Evolutionary conservation across 108 stramenopile species (phyloP).

Genomic region (Skeletonema menzelii): DNA sequence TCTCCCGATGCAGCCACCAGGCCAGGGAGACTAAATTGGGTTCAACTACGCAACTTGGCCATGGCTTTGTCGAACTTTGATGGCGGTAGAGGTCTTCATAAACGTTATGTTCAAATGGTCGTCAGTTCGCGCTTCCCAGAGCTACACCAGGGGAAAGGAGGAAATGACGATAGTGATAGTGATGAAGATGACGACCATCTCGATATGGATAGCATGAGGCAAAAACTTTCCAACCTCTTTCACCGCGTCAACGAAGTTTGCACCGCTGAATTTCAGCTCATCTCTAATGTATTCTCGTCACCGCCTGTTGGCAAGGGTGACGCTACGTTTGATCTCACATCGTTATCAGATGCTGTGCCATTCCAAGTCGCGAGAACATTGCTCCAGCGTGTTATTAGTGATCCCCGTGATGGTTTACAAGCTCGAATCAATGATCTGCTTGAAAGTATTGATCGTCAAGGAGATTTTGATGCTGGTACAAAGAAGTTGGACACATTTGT

Average conservation of each 20-base stretch:
- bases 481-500: constrained; percentile 90
- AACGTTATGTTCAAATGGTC: constrained; percentile 79
- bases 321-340: constrained; percentile 43
- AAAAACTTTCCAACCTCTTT: constrained; percentile 75
- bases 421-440: constrained; percentile 78
- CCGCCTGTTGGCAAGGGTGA: constrained; percentile 39
- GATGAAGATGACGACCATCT: constrained; percentile 50
- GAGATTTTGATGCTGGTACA: constrained; percentile 80
- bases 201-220: constrained; percentile 73
- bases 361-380: constrained; percentile 75
- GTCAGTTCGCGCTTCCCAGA: constrained; percentile 77
- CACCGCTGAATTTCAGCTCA: constrained; percentile 82
- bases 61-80: constrained; percentile 75
- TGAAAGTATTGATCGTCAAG: constrained; percentile 76
- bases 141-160: constrained; percentile 48
- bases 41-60: constrained; percentile 64
- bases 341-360: constrained; percentile 65
- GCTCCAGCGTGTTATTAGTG: constrained; percentile 77
- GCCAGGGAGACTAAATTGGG: constrained; percentile 70
- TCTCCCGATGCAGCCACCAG: constrained; percentile 40
- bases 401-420: constrained; percentile 79
- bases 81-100: constrained; percentile 66
- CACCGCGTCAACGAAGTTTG: constrained; percentile 85
- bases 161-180: constrained; percentile 33
- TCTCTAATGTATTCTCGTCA: constrained; percentile 77